Evolutionary conservation across 352 stramenopile species (phyloP).

Genomic region (Globisporangium uncinulatum): DNA sequence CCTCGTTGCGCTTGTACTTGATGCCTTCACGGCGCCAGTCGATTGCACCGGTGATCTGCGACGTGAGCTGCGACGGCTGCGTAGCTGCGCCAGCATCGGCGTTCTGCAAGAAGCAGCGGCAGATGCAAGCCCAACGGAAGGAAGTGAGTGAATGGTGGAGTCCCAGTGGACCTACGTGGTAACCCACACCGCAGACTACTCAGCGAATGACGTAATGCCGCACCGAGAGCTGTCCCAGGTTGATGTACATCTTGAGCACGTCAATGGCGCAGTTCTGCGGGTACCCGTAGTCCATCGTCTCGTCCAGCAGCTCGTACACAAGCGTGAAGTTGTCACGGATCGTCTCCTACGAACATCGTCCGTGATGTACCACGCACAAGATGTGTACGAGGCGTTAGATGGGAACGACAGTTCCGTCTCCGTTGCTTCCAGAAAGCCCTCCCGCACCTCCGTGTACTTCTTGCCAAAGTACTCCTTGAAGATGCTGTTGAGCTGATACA

Average conservation of each 20-base stretch:
- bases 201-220: slow-evolving; percentile 9
- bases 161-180: too few species aligned
- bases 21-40: slow-evolving; percentile 93
- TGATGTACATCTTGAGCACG: slow-evolving; percentile 98
- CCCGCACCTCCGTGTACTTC: slow-evolving; percentile 91
- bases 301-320: slow-evolving; percentile 98
- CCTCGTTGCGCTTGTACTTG: slow-evolving; percentile 98
- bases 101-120: slow-evolving; percentile 26
- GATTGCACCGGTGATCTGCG: slow-evolving; percentile 87
- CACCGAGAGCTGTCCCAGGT: slow-evolving; percentile 86
- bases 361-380: neutral
- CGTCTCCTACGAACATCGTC: slow-evolving; percentile 49
- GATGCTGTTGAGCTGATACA: slow-evolving; percentile 95
- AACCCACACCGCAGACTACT: too few species aligned
- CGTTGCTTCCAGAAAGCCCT: too few species aligned
- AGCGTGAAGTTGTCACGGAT: slow-evolving; percentile 98
- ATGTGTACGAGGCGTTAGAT: too few species aligned
- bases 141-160: too few species aligned
- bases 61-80: slow-evolving; percentile 80
- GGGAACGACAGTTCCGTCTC: too few species aligned
- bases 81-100: slow-evolving; percentile 90
- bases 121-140: too few species aligned
- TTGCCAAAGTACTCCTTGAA: slow-evolving; percentile 97
- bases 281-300: slow-evolving; percentile 99
- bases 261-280: slow-evolving; percentile 98